phyloP scores from a whole-genome alignment of 1,139 yeast species.

The Citeromyces hawaiiensis region DNA sequence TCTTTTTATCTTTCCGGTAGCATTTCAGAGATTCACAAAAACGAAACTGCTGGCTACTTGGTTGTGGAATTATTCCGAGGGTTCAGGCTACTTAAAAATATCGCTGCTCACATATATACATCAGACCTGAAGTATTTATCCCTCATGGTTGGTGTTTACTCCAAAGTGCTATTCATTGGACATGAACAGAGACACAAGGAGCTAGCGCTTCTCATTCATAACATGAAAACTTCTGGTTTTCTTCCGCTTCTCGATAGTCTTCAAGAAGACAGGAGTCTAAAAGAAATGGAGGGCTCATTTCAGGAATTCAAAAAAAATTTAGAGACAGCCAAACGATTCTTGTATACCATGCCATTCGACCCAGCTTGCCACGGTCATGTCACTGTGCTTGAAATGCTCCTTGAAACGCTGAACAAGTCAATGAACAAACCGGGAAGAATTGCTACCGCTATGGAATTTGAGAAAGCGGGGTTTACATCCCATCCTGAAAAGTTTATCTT shows the following conservation, averaged over 20 bases:
- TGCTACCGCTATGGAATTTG: constrained; percentile 30
- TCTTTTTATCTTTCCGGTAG: constrained; percentile 31
- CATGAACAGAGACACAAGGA: constrained; percentile 18
- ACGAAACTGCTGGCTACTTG: constrained; percentile 20
- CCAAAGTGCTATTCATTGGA: constrained; percentile 30
- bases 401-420: constrained; percentile 26
- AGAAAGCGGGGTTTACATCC: constrained; percentile 33
- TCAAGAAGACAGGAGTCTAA: constrained; percentile 9
- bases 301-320: constrained; percentile 10
- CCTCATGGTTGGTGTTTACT: constrained; percentile 31
- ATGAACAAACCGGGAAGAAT: constrained; percentile 31
- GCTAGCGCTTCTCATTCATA: constrained; percentile 11
- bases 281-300: constrained; percentile 5
- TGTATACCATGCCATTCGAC: constrained; percentile 24
- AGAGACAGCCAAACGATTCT: constrained; percentile 24
- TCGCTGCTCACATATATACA: constrained; percentile 10
- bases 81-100: constrained; percentile 16
- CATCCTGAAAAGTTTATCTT: constrained; percentile 28
- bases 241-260: constrained; percentile 11
- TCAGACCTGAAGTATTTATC: constrained; percentile 29
- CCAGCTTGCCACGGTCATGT: constrained; percentile 27
- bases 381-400: constrained; percentile 27
- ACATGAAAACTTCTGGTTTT: constrained; percentile 11
- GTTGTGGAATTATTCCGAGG: constrained; percentile 24
- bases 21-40: constrained; percentile 25